Conservation (phyloP, 306 rosid species). For the Ceratonia siliqua region DNA sequence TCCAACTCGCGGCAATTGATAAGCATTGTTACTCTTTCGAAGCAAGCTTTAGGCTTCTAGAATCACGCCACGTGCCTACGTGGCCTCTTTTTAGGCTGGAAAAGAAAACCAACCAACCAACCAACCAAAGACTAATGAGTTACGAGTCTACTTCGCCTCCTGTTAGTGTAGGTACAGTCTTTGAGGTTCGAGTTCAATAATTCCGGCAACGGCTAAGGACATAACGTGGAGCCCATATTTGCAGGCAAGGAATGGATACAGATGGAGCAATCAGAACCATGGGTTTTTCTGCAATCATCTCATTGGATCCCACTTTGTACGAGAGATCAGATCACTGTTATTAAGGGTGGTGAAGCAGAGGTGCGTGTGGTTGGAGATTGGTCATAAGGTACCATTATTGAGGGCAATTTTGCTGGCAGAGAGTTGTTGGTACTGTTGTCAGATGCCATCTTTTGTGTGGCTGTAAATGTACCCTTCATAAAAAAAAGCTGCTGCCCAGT, state of each 20-base stretch:
- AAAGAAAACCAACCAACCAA: neutral
- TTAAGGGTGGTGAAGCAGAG: neutral
- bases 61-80: conserved; percentile 31
- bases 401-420: conserved; percentile 8
- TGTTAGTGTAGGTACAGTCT: neutral
- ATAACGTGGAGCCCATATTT: conserved; percentile 14
- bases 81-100: neutral
- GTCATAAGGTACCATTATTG: conserved; percentile 29
- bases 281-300: neutral
- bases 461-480: neutral
- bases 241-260: neutral
- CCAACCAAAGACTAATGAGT: neutral
- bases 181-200: conserved; percentile 28
- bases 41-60: conserved; percentile 4
- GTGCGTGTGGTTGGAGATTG: conserved; percentile 7
- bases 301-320: conserved; percentile 1
- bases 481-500: neutral
- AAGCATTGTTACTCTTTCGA: conserved; percentile 2
- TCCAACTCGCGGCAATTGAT: conserved; percentile 18
- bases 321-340: too few relatives aligned
- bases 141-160: neutral
- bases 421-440: neutral
- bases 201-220: conserved; percentile 20
- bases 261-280: conserved; percentile 33
- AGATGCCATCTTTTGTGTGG: neutral